Evolutionary conservation across 2,329 filamentous ascomycete genomes (phyloP), one percentile per base, ranked within the genome.

Genomic region (Elsinoe batatas): DNA sequence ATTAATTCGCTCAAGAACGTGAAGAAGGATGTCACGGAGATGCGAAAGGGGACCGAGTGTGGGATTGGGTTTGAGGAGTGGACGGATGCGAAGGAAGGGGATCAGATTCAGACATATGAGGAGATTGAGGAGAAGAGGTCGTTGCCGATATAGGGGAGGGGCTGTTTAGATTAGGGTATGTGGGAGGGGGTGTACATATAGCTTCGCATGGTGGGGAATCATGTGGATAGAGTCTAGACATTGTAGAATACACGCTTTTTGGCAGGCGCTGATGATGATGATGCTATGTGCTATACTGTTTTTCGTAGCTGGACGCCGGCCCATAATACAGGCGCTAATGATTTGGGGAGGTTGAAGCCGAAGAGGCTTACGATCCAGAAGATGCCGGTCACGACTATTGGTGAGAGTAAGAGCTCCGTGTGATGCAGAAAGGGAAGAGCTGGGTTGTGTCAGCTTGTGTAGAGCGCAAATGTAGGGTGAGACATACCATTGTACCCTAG

Each of bases 41-140:
- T 95, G 83, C 83, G 83, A 64, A 97, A 95, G 72, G 91, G 90
- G 57, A 82, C 79, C n/a, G 93, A 98, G 71, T 98, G 93, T 64
- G 93, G 93, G 61, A 84, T 98, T 62, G 83, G 82, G 53, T 91
- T 98, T 64, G 82, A 85, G 2, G 79, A 77, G 32, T 98, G 89
- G 82, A 77, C 85, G 47, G 86, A 82, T 18, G 86, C 97, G 67
- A 69, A 84, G 65, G 76, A 82, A 12, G 93, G 91, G 26, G 93
- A 98, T 71, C 81, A 85, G 68, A 79, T 98, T 59, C 93, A 97
- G 74, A 84, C 83, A 33, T 95, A 91, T 65, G 88, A 95, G 66
- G 86, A 91, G 71, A 78, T 83, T 15, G 72, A 71, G 56, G 88
- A 93, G 72, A 86, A 86, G 76, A 78, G 88, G 64, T 74, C 59